A percentile compares a stretch with the other conserved stretches of the same genome.
Evolutionary conservation across 441 rosid genomes (phyloP).

Genomic region (Aleurites moluccanus): DNA sequence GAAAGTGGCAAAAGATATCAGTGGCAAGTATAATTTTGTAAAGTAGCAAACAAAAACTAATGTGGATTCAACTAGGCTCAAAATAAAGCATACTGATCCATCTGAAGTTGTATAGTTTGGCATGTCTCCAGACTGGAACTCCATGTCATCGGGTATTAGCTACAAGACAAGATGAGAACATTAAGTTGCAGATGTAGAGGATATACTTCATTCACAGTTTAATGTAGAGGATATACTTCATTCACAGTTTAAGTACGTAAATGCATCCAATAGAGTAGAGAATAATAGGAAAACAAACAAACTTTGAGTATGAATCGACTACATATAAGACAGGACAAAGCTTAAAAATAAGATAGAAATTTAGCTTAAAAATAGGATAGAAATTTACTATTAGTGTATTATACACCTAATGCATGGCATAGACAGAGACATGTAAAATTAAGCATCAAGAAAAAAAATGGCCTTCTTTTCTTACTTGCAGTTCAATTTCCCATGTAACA

Average conservation of each 20-base stretch:
- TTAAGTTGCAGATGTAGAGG: not conserved
- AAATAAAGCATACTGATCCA: conserved; percentile 63
- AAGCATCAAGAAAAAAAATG: not conserved
- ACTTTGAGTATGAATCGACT: not conserved
- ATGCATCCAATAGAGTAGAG: not conserved
- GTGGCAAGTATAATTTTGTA: conserved; percentile 16
- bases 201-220: not conserved
- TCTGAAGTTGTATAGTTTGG: conserved; percentile 90
- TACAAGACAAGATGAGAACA: conserved; percentile 24
- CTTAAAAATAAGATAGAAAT: not conserved
- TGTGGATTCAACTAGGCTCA: not conserved
- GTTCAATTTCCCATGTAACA: not conserved
- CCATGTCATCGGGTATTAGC: conserved; percentile 98
- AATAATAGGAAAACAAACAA: not conserved
- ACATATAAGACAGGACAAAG: not conserved
- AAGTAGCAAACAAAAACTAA: not conserved
- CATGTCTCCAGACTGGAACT: conserved; percentile 89
- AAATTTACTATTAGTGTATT: not conserved
- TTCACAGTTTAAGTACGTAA: not conserved
- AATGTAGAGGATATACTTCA: not conserved
- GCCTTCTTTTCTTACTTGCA: not conserved
- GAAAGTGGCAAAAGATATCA: conserved; percentile 20
- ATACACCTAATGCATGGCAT: not conserved
- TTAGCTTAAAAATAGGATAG: not conserved
- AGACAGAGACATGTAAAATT: not conserved